Percentiles rank a stretch among this genome's conserved stretches.
These are phyloP conservation scores for Exophiala xenobiotica DNA, from an alignment of 2,329 filamentous ascomycete genomes.

Conservation along the genomic window DNA sequence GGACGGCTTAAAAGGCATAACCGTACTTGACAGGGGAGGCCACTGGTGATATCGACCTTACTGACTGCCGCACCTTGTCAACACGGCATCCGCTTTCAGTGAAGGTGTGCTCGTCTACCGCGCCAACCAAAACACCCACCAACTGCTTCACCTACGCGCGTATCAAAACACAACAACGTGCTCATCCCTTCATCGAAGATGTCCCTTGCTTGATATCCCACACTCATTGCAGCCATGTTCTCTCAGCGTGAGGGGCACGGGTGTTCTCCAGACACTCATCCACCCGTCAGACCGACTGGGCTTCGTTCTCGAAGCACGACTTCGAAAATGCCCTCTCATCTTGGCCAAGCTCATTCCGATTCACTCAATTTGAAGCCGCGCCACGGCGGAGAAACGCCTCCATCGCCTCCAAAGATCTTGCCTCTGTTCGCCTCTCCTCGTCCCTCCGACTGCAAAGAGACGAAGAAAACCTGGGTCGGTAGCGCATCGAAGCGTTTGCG, in stretches of 20 bases:
- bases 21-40: too few relatives aligned
- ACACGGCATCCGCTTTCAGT: neutral
- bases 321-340: neutral
- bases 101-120: neutral
- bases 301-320: conserved; percentile 8
- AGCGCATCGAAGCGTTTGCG: conserved; percentile 16
- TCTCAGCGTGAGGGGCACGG: neutral
- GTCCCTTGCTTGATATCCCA: neutral
- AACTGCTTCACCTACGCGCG: neutral
- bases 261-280: neutral
- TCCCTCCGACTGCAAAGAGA: neutral
- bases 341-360: neutral
- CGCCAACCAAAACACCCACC: conserved; percentile 1
- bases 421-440: neutral
- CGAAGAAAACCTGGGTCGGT: conserved; percentile 14
- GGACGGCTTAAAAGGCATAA: neutral
- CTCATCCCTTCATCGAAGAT: neutral
- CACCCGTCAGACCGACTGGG: conserved; percentile 7
- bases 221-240: conserved; percentile 7
- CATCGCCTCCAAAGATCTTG: neutral
- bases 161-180: conserved; percentile 3
- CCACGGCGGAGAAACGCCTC: neutral
- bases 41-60: neutral
- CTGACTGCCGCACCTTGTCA: neutral
- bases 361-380: neutral